Conservation (phyloP, 1,284 basidiomycete species). For the Irpex sp. region DNA sequence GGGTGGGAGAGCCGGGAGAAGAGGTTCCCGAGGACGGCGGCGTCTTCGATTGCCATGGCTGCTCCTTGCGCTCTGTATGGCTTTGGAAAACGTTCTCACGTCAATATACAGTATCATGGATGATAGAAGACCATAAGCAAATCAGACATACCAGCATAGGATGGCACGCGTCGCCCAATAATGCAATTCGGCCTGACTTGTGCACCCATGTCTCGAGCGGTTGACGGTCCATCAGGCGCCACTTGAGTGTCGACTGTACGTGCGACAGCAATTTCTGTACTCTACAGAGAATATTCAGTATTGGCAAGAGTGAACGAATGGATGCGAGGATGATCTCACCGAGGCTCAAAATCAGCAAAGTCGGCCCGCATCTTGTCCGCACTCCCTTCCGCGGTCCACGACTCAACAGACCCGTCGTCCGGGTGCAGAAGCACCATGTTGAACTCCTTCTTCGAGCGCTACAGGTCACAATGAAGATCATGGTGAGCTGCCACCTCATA, state of each 20-base stretch:
- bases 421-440: constrained; percentile 43
- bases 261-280: constrained; percentile 36
- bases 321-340: constrained; percentile 22
- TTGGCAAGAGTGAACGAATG: not conserved
- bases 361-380: constrained; percentile 42
- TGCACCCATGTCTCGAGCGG: constrained; percentile 41
- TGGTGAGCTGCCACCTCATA: too few species aligned
- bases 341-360: constrained; percentile 42
- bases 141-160: constrained; percentile 56
- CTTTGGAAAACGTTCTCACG: constrained; percentile 26
- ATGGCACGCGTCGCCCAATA: constrained; percentile 47
- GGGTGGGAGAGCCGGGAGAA: constrained; percentile 43
- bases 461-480: not conserved
- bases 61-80: constrained; percentile 69
- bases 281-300: constrained; percentile 14
- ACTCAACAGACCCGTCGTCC: constrained; percentile 42
- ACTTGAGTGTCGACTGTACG: constrained; percentile 40
- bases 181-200: constrained; percentile 31
- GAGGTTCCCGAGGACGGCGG: constrained; percentile 56
- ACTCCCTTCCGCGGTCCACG: constrained; percentile 42
- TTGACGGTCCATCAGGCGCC: constrained; percentile 41
- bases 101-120: not conserved
- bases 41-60: constrained; percentile 69
- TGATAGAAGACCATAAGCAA: not conserved
- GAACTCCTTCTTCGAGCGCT: constrained; percentile 38